Percentiles rank a stretch among this genome's conserved stretches.
Evolutionary conservation across 140 eudicot species (phyloP).

Genomic region (Stevia rebaudiana): DNA sequence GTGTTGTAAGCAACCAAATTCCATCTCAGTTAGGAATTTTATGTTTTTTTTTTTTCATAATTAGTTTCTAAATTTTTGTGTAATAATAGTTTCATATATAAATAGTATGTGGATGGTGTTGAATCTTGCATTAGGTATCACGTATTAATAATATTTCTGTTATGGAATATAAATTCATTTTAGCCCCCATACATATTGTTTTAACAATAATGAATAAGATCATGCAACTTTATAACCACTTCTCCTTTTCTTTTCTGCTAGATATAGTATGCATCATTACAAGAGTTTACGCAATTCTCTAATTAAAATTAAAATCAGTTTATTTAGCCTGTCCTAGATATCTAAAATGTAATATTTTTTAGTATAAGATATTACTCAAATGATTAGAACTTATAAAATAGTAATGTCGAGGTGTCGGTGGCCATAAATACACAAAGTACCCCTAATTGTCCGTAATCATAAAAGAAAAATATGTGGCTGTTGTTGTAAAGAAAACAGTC

Average conservation of each 20-base stretch:
- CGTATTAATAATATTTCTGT: neutral
- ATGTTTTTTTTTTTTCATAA: neutral
- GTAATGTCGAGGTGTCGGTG: neutral
- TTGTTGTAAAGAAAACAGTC: slow-evolving; percentile 5
- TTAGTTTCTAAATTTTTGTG: neutral
- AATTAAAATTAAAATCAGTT: too few relatives aligned
- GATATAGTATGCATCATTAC: too few relatives aligned
- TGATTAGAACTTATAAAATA: neutral
- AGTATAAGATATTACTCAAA: too few relatives aligned
- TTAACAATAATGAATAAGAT: too few relatives aligned
- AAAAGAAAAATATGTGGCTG: neutral
- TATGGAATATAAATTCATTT: neutral
- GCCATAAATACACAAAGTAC: neutral
- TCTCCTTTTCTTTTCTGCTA: too few relatives aligned
- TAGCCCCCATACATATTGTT: too few relatives aligned
- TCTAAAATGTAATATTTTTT: too few relatives aligned
- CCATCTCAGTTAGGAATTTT: neutral
- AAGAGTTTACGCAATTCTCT: too few relatives aligned
- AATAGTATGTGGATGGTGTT: neutral
- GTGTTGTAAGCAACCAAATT: slow-evolving; percentile 10
- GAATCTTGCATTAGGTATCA: neutral
- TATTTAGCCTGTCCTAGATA: too few relatives aligned
- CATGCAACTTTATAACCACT: too few relatives aligned
- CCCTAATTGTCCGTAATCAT: neutral
- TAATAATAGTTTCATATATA: slow-evolving; percentile 11